Conservation (phyloP, 306 rosid species). For the Cucurbita ficifolia region DNA sequence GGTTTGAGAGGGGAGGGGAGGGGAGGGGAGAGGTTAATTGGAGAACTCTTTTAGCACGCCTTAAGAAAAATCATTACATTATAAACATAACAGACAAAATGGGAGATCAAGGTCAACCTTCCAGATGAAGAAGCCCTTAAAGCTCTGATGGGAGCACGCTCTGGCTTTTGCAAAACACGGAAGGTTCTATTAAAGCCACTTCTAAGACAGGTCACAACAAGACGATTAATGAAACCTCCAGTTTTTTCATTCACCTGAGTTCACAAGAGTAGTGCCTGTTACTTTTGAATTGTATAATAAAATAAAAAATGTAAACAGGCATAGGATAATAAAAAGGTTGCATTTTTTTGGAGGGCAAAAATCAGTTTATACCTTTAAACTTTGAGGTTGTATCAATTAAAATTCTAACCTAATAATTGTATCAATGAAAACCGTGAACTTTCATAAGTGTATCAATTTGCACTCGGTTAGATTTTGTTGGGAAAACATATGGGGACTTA, state of each 20-base stretch:
- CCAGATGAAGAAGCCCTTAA: slow-evolving; percentile 95
- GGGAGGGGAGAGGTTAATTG: no score
- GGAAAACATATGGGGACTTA: no score
- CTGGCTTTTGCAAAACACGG: slow-evolving; percentile 96
- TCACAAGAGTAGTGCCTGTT: slow-evolving; percentile 9
- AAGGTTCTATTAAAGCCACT: slow-evolving; percentile 85
- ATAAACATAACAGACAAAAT: not conserved
- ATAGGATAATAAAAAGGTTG: not conserved
- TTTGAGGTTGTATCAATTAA: no score
- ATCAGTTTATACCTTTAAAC: no score
- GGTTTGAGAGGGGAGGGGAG: no score
- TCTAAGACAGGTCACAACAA: slow-evolving; percentile 82
- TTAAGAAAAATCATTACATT: not conserved
- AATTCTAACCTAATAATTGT: no score
- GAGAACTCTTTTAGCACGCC: no score
- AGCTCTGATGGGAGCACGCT: slow-evolving; percentile 92
- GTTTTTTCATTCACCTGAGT: slow-evolving; percentile 79
- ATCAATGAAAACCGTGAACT: no score
- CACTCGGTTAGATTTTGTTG: no score
- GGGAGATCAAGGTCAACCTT: slow-evolving; percentile 45
- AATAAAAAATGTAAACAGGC: not conserved
- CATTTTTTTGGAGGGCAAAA: not conserved
- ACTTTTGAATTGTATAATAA: not conserved
- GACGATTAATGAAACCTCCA: slow-evolving; percentile 81
- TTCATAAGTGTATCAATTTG: no score